These are phyloP conservation scores for Trichoderma sp. DNA, from an alignment of 2,329 filamentous ascomycete genomes.

Conservation along the genomic window DNA sequence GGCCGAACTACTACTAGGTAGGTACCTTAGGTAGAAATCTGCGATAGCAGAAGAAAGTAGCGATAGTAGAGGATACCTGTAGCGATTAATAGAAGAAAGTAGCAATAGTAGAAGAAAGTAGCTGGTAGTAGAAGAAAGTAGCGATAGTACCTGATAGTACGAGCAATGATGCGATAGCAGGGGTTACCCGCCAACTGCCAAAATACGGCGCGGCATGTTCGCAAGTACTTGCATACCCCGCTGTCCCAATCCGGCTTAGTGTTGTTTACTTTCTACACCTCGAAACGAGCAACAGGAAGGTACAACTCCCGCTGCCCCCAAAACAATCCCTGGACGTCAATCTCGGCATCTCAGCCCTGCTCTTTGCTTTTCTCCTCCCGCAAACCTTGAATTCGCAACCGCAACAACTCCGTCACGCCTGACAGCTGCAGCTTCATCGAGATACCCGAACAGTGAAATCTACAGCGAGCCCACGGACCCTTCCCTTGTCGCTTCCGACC, in stretches of 20 bases:
- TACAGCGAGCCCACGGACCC: background rate
- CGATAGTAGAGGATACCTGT: background rate
- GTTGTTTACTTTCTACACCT: conserved; percentile 20
- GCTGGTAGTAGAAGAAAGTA: background rate
- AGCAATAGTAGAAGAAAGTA: background rate
- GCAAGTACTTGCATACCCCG: conserved; percentile 15
- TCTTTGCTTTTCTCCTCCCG: background rate
- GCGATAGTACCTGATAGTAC: background rate
- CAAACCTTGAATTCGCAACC: background rate
- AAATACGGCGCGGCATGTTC: background rate
- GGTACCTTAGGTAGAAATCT: background rate
- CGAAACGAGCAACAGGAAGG: background rate
- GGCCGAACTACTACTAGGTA: background rate
- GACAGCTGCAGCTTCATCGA: background rate
- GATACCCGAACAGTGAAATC: background rate
- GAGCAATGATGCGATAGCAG: too few relatives aligned
- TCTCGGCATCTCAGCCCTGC: conserved; percentile 11
- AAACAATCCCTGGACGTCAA: conserved; percentile 13
- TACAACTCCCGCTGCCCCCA: background rate
- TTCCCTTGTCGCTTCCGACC: background rate
- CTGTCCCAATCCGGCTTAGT: background rate
- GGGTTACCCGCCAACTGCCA: background rate
- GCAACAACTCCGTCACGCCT: background rate
- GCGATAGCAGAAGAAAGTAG: background rate
- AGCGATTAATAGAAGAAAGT: background rate